Base-by-base conservation (phyloP, 805 yeast genomes). In the Candida schatavii region DNA sequence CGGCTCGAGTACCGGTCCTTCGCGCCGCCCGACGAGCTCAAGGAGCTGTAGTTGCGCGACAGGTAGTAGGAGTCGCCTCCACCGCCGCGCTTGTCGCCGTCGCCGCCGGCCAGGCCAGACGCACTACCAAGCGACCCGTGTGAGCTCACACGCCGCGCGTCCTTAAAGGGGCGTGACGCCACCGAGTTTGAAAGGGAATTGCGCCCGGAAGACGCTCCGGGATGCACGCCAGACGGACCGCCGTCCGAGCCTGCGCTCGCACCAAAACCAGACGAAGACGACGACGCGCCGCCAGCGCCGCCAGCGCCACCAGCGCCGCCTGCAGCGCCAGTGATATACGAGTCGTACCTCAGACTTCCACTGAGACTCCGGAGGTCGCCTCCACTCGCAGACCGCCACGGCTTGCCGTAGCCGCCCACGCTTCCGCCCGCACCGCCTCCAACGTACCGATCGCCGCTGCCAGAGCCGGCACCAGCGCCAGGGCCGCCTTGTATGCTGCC, bases 21-120 rank as follows among this genome's bases (percentile, higher is more conserved):
- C 18, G 31, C 32, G 17, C 17, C 30, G n/a, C 28, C 29, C 15
- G 39, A 25, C 11, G 14, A 19, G 10, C n/a, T 31, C 10, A 23
- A 10, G 28, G 33, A 39, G 41, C 36, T 25, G 36, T 26, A 38
- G 19, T 23, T 32, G n/a, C 40, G 30, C 17, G 54, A 46, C 7
- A 66, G 66, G 44, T 59, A 63, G 44, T 63, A 63, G 4, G 64
- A 56, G 42, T 62, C 67, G 23, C 51, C 47, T 4, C 46, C 38
- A n/a, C n/a, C 6, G 17, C 13, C 22, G n/a, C 36, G 36, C 26
- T 14, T 5, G 26, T 27, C 27, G 14, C n/a, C 27, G 26, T 4
- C 17, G 20, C 23, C n/a, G 18, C 28, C 13, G 31, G 30, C 7
- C 3, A 20, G 20, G 7, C 29, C 30, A 22, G 31, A 13, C 17